Evolutionary conservation across 495 filamentous ascomycete species (phyloP), one percentile per base, ranked within the genome.

Genomic region (Penicillium psychrofluorescens): DNA sequence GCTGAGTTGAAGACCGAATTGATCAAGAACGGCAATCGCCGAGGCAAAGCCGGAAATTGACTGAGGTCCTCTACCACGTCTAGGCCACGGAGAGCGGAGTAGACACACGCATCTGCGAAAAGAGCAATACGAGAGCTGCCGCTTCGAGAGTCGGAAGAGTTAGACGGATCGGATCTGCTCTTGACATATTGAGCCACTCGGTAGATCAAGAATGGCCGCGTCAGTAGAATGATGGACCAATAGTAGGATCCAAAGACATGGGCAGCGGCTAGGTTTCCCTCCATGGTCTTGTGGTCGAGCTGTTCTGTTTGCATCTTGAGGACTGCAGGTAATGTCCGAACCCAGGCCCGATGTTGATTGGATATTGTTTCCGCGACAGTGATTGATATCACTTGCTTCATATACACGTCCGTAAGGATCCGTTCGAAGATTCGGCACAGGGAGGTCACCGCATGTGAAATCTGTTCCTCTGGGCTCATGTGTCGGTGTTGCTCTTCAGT

Each of bases 1-100:
- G 82, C 81, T 2, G 83, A 82, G 30, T 84, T 77, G 56, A 89
- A 88, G 40, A 85, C 76, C 36, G 83, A 85, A 54, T 88, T 85
- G 45, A 86, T 80, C 49, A 85, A 61, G 43, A 86, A 84, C 1
- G 84, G 83, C 38, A 86, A 77, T 22, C 84, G 69, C 35, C 70
- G 76, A 0, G 84, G 79, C n/a, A 88, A 67, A 45, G 84, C 81
- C 9, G 68, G 55, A 11, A 70, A 75, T 43, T 77, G 73, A 29
- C 75, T 62, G 7, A 81, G 79, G 43, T 68, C 70, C 44, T 80
- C 74, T 6, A 82, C 68, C 14, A 84, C 65, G 33, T 77, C 74
- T 27, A 87, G 73, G 1, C 79, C 83, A 38, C 83, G 78, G n/a
- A 78, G 72, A 0, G 82, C 84, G 2, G 84, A 83, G 41, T 79